Percentiles rank a stretch among this genome's conserved stretches.
Evolutionary conservation across 2,329 filamentous ascomycete genomes (phyloP).

Genomic region (Tolypocladium endophyticum): DNA sequence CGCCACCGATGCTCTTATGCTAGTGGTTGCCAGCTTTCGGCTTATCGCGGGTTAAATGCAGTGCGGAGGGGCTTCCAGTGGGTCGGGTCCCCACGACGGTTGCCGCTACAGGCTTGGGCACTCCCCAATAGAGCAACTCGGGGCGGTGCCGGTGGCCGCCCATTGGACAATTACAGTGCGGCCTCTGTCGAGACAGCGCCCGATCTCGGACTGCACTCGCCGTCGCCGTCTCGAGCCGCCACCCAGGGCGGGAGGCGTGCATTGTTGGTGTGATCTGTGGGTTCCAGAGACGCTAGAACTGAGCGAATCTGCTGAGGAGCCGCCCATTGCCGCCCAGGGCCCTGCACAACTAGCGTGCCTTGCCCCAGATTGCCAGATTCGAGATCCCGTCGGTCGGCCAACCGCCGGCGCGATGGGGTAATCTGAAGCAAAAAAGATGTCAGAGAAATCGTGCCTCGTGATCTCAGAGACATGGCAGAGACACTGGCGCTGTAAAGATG

Average conservation of each 20-base stretch:
- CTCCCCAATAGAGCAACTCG: neutral
- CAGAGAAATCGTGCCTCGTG: neutral
- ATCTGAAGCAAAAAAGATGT: neutral
- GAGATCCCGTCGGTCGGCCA: neutral
- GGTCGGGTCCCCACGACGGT: neutral
- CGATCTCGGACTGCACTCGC: neutral
- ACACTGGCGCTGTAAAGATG: neutral
- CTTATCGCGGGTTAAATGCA: slow-evolving; percentile 3
- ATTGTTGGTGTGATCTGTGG: neutral
- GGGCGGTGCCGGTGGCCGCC: neutral
- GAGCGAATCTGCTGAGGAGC: neutral
- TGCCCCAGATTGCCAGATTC: neutral
- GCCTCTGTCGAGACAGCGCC: neutral
- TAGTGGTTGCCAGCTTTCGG: neutral
- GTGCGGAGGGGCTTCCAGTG: neutral
- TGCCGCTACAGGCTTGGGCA: neutral
- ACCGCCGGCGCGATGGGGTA: neutral
- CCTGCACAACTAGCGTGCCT: neutral
- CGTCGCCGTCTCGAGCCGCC: neutral
- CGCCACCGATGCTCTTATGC: neutral
- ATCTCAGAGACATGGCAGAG: neutral
- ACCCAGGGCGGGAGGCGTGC: neutral
- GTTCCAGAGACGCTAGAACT: neutral
- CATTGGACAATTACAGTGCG: slow-evolving; percentile 1
- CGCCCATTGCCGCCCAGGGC: neutral